phyloP scores from a whole-genome alignment of 345 rosid species.

The Salix arbutifolia region DNA sequence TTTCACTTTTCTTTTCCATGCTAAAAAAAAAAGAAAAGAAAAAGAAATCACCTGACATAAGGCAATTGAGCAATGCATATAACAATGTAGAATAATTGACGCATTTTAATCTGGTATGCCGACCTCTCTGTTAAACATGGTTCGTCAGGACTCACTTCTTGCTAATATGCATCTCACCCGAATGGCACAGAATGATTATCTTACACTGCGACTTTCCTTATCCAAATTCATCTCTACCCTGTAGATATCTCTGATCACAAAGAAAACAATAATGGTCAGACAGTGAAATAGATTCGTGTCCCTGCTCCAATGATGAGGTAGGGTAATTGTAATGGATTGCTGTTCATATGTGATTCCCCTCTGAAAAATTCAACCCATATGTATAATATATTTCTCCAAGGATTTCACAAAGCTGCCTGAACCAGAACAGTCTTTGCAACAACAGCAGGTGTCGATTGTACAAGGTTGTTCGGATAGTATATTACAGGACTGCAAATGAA shows the following conservation, averaged over 20 bases:
- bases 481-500: too few relatives aligned
- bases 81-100: too few relatives aligned
- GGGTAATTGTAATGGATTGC: conserved; percentile 62
- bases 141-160: conserved; percentile 32
- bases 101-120: conserved; percentile 18
- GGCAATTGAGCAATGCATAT: too few relatives aligned
- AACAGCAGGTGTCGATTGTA: conserved; percentile 54
- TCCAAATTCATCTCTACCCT: conserved; percentile 50
- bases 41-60: too few relatives aligned
- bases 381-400: conserved; percentile 56
- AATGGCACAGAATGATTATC: conserved; percentile 19
- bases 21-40: too few relatives aligned
- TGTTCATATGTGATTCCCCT: conserved; percentile 48
- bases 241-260: conserved; percentile 34
- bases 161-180: conserved; percentile 23
- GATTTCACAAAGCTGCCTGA: conserved; percentile 40
- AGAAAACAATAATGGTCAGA: conserved; percentile 9
- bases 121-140: conserved; percentile 41
- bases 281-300: conserved; percentile 36
- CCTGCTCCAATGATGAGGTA: conserved; percentile 36
- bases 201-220: conserved; percentile 42
- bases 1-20: too few relatives aligned
- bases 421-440: conserved; percentile 23
- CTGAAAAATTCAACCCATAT: conserved; percentile 37
- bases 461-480: too few relatives aligned